Evolutionary conservation across 176 grass and related monocot genomes (phyloP), one percentile per base, ranked within the genome.

Genomic region (Zea luxurians): DNA sequence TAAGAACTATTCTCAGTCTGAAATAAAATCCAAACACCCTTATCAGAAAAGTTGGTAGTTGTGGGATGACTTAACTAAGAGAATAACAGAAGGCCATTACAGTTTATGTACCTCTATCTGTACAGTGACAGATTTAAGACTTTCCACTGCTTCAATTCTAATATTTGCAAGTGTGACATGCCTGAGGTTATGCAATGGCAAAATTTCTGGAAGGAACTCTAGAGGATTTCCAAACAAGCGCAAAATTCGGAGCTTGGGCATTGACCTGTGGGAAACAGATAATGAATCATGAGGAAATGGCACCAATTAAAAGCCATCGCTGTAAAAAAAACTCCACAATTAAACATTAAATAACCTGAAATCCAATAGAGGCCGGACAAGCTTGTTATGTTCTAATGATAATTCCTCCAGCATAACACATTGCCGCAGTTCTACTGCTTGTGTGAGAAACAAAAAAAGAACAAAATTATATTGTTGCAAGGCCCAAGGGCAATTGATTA

Each of bases 161-260:
- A 98, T 98, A 74, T 98, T 98, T 74, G 95, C 95, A 80, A 98
- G 92, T 52, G 95, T 92, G 64, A 98, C 80, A 81, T 98, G 95
- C 48, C 95, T 86, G 76, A 98, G 86, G 65, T 98, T 98, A 70
- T 92, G 87, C 37, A 98, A 78, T 1, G 95, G 95, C 45, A 98
- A 88, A 89, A 98, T 90, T 90, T 98, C 91, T 78, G 95, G 95
- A 73, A 98, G 95, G 80, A 98, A 98, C 74, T 98, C 95, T 57
- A 98, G 78, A 74, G 95, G 95, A 82, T 98, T 98, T 41, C 95
- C 95, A 80, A 98, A 98, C 76, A 98, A 76, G 76, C 95, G 87
- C 84, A 98, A 88, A 73, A 98, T 52, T 18, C 83, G 87, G 73
- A 98, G 89, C 70, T 98, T 93, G 77, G 89, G 81, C 89, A 98